phyloP scores from a whole-genome alignment of 768 basidiomycete species.

The Amanita inopinata region DNA sequence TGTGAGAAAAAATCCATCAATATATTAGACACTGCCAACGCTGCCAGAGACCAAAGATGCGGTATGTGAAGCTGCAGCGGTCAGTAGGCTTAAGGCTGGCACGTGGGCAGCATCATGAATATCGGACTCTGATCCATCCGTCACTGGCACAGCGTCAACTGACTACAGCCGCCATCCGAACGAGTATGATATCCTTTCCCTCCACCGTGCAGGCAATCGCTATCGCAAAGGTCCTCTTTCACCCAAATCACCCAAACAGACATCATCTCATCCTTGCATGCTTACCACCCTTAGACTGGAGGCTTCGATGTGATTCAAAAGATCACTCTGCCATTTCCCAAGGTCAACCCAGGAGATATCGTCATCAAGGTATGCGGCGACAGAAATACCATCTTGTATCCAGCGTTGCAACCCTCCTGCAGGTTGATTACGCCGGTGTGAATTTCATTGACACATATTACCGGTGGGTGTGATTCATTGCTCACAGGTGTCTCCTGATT shows the following conservation, averaged over 20 bases:
- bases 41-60: too few species aligned
- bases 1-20: too few species aligned
- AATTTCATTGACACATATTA: constrained; percentile 87
- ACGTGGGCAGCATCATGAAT: background rate
- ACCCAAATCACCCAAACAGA: background rate
- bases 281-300: constrained; percentile 47
- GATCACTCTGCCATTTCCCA: constrained; percentile 57
- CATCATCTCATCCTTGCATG: background rate
- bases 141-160: background rate
- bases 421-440: constrained; percentile 71
- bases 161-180: constrained; percentile 8
- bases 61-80: background rate
- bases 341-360: constrained; percentile 49
- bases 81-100: background rate
- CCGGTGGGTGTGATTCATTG: constrained; percentile 33
- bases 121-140: background rate
- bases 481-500: background rate
- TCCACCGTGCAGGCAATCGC: constrained; percentile 60
- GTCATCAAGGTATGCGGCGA: constrained; percentile 29
- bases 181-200: constrained; percentile 47
- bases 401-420: background rate
- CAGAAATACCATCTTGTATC: background rate
- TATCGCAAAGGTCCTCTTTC: constrained; percentile 38
- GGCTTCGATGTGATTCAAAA: constrained; percentile 71
- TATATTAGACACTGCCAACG: too few species aligned